Conservation (phyloP, 75 land plant genomes). For the Sequoiadendron giganteum region DNA sequence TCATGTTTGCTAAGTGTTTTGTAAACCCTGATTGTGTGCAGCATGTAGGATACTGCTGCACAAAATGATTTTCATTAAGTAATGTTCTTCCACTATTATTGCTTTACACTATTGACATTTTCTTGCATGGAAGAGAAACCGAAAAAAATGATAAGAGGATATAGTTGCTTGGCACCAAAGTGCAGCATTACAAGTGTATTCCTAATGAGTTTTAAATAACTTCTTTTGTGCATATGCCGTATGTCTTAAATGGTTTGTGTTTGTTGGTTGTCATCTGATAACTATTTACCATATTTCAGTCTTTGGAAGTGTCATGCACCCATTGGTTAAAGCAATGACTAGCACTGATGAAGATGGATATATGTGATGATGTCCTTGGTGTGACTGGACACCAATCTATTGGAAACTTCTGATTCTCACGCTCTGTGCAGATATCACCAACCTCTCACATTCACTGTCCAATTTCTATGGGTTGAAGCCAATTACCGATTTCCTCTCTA, state of each 20-base stretch:
- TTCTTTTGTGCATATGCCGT: not conserved
- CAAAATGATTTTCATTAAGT: not conserved
- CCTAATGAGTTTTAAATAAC: not conserved
- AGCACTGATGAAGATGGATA: not conserved
- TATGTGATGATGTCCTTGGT: not conserved
- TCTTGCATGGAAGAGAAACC: not conserved
- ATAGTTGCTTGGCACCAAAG: not conserved
- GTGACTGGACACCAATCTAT: not conserved
- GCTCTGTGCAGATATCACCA: not conserved
- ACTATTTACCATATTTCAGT: not conserved
- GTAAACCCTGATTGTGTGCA: not conserved
- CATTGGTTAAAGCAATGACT: not conserved
- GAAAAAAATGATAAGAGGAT: not conserved
- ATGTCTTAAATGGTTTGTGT: not conserved
- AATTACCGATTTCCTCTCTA: not conserved
- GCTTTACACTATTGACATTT: not conserved
- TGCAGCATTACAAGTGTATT: not conserved
- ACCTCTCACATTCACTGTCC: not conserved
- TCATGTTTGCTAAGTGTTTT: not conserved
- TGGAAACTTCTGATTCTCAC: not conserved
- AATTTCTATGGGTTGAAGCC: not conserved
- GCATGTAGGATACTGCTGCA: not conserved
- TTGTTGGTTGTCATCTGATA: not conserved
- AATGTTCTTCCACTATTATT: not conserved
- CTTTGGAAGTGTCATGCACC: not conserved